These are phyloP conservation scores for Kwoniella botswanensis DNA, from an alignment of 768 basidiomycete species.

Conservation along the genomic window DNA sequence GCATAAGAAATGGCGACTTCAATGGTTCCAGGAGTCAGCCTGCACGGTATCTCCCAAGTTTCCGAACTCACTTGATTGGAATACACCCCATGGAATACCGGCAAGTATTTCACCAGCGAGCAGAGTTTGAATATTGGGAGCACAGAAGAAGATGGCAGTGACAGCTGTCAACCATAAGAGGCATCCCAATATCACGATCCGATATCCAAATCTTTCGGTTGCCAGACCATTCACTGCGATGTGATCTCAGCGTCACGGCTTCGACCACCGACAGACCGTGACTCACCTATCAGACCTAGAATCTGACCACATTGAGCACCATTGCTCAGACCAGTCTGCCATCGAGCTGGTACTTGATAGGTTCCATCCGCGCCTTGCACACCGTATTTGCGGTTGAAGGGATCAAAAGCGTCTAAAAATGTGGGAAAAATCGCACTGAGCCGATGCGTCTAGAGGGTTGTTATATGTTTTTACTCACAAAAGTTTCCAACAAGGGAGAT, in stretches of 20 bases:
- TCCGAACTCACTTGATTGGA: conserved; percentile 38
- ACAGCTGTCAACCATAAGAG: background rate
- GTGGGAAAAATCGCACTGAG: too few relatives aligned
- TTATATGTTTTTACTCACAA: too few relatives aligned
- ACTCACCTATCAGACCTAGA: conserved; percentile 39
- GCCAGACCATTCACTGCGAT: conserved; percentile 25
- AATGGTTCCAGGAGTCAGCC: too few relatives aligned
- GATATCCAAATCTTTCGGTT: conserved; percentile 54
- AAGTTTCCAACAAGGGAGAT: too few relatives aligned
- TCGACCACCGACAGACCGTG: background rate
- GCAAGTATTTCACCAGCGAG: conserved; percentile 38
- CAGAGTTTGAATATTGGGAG: conserved; percentile 40
- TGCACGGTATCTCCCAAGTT: too few relatives aligned
- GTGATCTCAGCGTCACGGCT: too few relatives aligned
- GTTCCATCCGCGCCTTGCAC: conserved; percentile 33
- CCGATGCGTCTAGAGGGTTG: too few relatives aligned
- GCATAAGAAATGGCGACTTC: conserved; percentile 41
- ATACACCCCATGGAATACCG: conserved; percentile 55
- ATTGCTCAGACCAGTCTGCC: conserved; percentile 58
- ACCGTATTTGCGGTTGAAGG: conserved; percentile 41
- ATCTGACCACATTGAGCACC: conserved; percentile 55
- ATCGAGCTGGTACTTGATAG: conserved; percentile 51
- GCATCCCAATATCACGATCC: conserved; percentile 4
- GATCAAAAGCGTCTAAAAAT: conserved; percentile 31
- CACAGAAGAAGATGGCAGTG: conserved; percentile 48